A percentile compares a stretch with the other conserved stretches of the same genome.
Conservation (phyloP, 345 rosid species). For the Eucalyptus decipiens region DNA sequence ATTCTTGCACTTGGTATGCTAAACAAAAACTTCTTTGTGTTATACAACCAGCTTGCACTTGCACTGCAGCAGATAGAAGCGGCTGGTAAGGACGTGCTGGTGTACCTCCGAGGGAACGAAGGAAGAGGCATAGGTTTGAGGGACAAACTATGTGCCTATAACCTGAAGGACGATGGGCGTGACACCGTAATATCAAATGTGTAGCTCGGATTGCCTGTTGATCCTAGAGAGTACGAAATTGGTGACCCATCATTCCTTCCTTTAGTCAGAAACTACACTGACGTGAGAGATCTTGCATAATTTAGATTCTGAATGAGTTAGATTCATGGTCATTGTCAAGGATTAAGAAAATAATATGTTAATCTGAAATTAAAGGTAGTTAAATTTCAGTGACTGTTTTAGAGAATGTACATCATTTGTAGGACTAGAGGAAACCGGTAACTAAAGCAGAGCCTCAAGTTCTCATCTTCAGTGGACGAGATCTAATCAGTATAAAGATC, state of each 20-base stretch:
- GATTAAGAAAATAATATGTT: too few relatives aligned
- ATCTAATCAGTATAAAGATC: background rate
- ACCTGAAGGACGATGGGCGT: too few relatives aligned
- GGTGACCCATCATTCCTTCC: accelerated
- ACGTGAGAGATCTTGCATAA: background rate
- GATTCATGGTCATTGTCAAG: accelerated
- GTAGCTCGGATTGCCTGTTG: background rate
- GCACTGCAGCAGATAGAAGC: background rate
- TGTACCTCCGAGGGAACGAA: background rate
- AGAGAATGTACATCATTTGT: background rate
- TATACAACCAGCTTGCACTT: background rate
- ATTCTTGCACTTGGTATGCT: background rate
- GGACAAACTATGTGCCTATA: background rate
- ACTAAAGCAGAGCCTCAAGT: background rate
- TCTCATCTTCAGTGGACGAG: background rate
- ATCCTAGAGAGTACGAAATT: background rate
- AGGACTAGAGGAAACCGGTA: background rate
- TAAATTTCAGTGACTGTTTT: too few relatives aligned
- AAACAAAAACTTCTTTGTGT: background rate
- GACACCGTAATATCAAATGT: accelerated
- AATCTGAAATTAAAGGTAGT: background rate
- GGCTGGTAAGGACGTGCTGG: background rate
- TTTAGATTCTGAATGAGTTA: background rate
- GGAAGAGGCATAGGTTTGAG: background rate
- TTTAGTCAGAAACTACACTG: background rate